A percentile compares a stretch with the other conserved stretches of the same genome.
Conservation (phyloP, 2,329 filamentous ascomycete species). For the Aspergillus sergii region DNA sequence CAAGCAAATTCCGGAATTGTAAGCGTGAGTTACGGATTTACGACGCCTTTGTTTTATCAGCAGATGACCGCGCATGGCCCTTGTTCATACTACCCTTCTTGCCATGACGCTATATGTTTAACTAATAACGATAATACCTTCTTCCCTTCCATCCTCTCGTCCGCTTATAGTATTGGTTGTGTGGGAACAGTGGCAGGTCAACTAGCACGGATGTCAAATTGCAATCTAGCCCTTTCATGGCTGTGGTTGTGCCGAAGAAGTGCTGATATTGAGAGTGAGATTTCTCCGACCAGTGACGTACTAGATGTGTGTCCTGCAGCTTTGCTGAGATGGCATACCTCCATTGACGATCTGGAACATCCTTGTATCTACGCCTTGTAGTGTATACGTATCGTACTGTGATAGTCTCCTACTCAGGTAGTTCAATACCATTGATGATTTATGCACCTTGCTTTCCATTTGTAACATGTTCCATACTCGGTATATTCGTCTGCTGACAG, state of each 20-base stretch:
- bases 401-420: neutral
- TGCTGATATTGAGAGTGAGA: constrained; percentile 71
- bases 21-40: constrained; percentile 32
- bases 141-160: constrained; percentile 6
- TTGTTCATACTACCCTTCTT: constrained; percentile 30
- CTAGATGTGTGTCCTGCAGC: constrained; percentile 46
- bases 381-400: neutral
- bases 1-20: constrained; percentile 42
- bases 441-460: no score
- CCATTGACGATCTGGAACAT: constrained; percentile 51
- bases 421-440: neutral
- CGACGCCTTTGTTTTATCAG: constrained; percentile 25
- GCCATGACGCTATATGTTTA: constrained; percentile 31
- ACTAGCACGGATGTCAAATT: constrained; percentile 99
- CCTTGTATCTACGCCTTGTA: neutral
- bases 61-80: constrained; percentile 27
- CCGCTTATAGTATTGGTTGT: neutral
- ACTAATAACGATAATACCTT: constrained; percentile 30
- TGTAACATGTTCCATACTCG: neutral
- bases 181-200: neutral
- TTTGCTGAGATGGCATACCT: constrained; percentile 41
- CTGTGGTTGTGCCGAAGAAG: constrained; percentile 98
- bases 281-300: constrained; percentile 42
- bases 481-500: neutral
- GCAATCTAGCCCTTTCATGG: constrained; percentile 80